Evolutionary conservation across 352 stramenopile genomes (phyloP).

Genomic region (Globisporangium okanoganense): DNA sequence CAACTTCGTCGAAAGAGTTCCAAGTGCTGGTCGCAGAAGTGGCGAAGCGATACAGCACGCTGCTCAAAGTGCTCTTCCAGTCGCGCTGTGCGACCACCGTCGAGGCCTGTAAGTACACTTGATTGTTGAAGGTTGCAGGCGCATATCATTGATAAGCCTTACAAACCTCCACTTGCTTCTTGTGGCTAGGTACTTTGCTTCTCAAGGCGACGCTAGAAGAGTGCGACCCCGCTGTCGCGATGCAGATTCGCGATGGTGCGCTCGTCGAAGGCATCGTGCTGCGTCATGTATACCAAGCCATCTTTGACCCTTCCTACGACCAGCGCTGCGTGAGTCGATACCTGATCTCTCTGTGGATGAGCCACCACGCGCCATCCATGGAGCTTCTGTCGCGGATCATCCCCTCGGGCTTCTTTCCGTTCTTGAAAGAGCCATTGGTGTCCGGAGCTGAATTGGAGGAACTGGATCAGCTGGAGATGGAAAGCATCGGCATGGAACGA

Average conservation of each 20-base stretch:
- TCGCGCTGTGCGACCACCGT: constrained; percentile 85
- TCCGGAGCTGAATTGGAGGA: constrained; percentile 79
- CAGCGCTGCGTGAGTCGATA: constrained; percentile 93
- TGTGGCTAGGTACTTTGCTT: constrained; percentile 86
- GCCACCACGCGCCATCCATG: constrained; percentile 85
- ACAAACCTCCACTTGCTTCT: constrained; percentile 11
- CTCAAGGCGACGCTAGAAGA: constrained; percentile 91
- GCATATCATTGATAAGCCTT: not conserved
- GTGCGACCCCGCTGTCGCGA: constrained; percentile 73
- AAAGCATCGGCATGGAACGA: constrained; percentile 36
- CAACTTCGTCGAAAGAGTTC: constrained; percentile 74
- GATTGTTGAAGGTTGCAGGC: not conserved
- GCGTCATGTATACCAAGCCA: constrained; percentile 89
- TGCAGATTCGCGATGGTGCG: constrained; percentile 87
- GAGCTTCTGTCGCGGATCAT: constrained; percentile 89
- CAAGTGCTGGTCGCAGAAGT: constrained; percentile 54
- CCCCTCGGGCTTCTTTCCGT: constrained; percentile 83
- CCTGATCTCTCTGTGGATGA: constrained; percentile 95
- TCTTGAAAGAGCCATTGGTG: constrained; percentile 83
- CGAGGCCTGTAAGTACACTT: constrained; percentile 58
- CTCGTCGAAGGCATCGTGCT: constrained; percentile 92
- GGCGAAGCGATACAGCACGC: constrained; percentile 72
- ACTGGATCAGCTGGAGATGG: constrained; percentile 84
- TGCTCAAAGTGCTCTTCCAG: constrained; percentile 88
- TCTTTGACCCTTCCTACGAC: constrained; percentile 92